These are phyloP conservation scores for Oryza australiensis DNA, from an alignment of 176 grass and related monocot genomes.

Conservation along the genomic window DNA sequence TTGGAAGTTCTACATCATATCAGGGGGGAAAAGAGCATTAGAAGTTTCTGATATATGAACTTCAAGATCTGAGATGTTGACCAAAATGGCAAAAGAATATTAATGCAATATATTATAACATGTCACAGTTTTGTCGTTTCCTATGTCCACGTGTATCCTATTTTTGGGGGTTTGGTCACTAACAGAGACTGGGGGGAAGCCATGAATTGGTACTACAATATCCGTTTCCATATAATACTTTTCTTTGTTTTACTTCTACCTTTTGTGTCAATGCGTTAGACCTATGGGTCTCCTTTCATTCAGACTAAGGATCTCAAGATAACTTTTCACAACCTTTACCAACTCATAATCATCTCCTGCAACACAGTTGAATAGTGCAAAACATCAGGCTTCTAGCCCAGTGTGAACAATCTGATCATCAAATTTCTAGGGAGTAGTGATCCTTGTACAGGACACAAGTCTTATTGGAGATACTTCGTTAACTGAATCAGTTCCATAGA, in stretches of 20 bases:
- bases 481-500: conserved; percentile 3
- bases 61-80: conserved; percentile 11
- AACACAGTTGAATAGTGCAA: not conserved
- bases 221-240: not conserved
- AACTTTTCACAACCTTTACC: not conserved
- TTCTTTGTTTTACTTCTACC: not conserved
- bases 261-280: not conserved
- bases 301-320: not conserved
- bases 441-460: not conserved
- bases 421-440: not conserved
- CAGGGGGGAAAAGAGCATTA: not conserved
- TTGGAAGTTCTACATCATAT: not conserved
- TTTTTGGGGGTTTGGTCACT: not conserved
- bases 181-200: not conserved
- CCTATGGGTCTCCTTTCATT: not conserved
- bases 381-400: not conserved
- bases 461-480: not conserved
- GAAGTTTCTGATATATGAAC: not conserved
- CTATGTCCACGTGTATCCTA: not conserved
- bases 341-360: not conserved
- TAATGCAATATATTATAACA: not conserved
- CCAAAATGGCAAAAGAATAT: not conserved
- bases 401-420: not conserved
- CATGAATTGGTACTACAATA: not conserved
- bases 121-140: not conserved